Evolutionary conservation across 768 basidiomycete genomes (phyloP), one percentile per base, ranked within the genome.

Genomic region (Boletus rubroflammeus): DNA sequence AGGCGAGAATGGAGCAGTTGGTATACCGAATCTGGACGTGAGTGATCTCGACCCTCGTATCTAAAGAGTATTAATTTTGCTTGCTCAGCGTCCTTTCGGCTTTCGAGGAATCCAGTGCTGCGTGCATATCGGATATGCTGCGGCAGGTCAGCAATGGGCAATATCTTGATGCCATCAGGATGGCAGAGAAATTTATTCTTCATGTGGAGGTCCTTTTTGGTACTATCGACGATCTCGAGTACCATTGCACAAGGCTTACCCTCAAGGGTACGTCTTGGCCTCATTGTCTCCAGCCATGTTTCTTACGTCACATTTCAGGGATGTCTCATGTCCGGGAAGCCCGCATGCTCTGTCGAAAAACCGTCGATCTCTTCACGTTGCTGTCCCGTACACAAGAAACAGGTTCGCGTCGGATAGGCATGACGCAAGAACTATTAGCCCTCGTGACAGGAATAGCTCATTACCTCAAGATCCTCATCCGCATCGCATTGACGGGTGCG

Each of bases 1-100:
- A 99, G 70, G 76, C 85, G 54, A 81, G 84, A 62, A 98, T 98
- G 93, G 97, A 99, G 69, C 88, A 94, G 64, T 87, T 96, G 68
- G 97, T 99, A 6, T 95, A 95, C 75, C 89, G 95, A 42, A 98
- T 99, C 63, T 99, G 97, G 97, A 97, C 95, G 90, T 91, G 66
- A 75, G 90, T 60, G n/a, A 23, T 57, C 47, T 57, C 29, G 48
- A 35, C 46, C 29, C 35, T 31, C 13, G 42, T 50, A 25, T 35
- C 35, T 39, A 41, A 35, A 3, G 25, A 10, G 50, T 43, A 58
- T 59, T 56, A 32, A 63, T 45, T 10, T 45, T 53, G 31, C 40
- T 28, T 55, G 62, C 46, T 48, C 58, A 92, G 90, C 46, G 94
- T 98, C 35, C 80, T 99, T 35, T 97, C 94, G 25, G 93, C 96